Evolutionary conservation across 2,329 filamentous ascomycete species (phyloP).

Genomic region (Westerdykella sp.): DNA sequence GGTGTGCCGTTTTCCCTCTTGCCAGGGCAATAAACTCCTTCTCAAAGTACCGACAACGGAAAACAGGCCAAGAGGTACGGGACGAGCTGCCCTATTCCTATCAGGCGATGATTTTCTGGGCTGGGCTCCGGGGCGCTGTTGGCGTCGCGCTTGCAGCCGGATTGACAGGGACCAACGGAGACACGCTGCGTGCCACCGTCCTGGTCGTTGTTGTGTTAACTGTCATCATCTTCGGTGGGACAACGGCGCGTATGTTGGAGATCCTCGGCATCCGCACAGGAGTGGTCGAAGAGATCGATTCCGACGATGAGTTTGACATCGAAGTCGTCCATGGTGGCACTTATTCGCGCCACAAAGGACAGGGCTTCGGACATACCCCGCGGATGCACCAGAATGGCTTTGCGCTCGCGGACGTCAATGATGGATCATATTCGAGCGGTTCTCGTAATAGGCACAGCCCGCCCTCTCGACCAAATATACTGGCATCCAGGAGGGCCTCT

Average conservation of each 20-base stretch:
- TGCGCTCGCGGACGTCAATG: slow-evolving; percentile 46
- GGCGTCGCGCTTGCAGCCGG: slow-evolving; percentile 91
- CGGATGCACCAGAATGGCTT: slow-evolving; percentile 51
- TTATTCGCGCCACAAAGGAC: slow-evolving; percentile 74
- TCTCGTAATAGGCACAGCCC: slow-evolving; percentile 48
- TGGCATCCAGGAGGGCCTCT: slow-evolving; percentile 48
- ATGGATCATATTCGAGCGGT: slow-evolving; percentile 55
- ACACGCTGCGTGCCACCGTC: slow-evolving; percentile 86
- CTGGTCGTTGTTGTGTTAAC: slow-evolving; percentile 94
- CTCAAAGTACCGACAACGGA: slow-evolving; percentile 74
- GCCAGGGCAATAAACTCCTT: slow-evolving; percentile 88
- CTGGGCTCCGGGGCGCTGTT: slow-evolving; percentile 87
- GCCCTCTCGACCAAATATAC: slow-evolving; percentile 35
- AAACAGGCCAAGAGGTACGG: slow-evolving; percentile 66
- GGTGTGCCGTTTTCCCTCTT: slow-evolving; percentile 90
- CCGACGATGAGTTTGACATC: slow-evolving; percentile 97
- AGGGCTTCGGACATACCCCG: slow-evolving; percentile 70
- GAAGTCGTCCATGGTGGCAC: slow-evolving; percentile 62
- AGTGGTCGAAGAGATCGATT: slow-evolving; percentile 94
- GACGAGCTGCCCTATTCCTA: slow-evolving; percentile 93
- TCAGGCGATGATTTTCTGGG: slow-evolving; percentile 99
- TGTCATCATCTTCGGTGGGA: slow-evolving; percentile 97
- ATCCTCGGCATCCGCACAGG: slow-evolving; percentile 95
- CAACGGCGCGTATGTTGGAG: slow-evolving; percentile 94
- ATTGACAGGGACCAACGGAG: slow-evolving; percentile 72